Evolutionary conservation across 129 eudicot species (phyloP), one percentile per base, ranked within the genome.

Genomic region (Flaveria trinervia): DNA sequence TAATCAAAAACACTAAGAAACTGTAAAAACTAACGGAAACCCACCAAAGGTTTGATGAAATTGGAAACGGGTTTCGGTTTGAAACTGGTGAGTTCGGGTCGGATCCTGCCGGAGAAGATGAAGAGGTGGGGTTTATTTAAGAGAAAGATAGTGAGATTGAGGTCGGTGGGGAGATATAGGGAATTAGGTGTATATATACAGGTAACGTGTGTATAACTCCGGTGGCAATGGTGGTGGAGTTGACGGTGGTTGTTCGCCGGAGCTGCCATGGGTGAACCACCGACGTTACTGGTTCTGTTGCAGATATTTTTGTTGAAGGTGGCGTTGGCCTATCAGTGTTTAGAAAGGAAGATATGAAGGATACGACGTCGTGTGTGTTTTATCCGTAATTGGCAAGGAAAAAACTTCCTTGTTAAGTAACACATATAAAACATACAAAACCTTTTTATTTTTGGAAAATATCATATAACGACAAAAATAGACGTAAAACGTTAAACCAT

Each of bases 31-130:
- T 60, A 20, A 7, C 1, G 10, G 48, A 65, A 36, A 72, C 83
- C 13, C 43, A 78, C 82, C 76, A 57, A 59, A 17, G 59, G 22
- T 10, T 10, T 0, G 10, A 16, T 50, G 49, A 45, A 45, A 45
- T 2, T 45, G 12, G 13, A 45, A 45, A 5, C 3, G 39, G 39
- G 3, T 33, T 33, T 33, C 7, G 39, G 13, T 2, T 9, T 11
- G 83, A 64, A 50, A 51, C 16, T 13, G 78, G 65, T 11, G 83
- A 64, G 39, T 39, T 23, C 17, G 78, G 65, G 65, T 79, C 83
- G 73, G 73, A 72, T 65, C 48, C 73, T 15, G 43, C 51, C 20
- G 65, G 66, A 49, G 56, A 61, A 30, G 73, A 50, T 3, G 78
- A 71, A 71, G 64, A 57, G 26, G 9, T 7, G 28, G 70, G 78